A percentile compares a stretch with the other conserved stretches of the same genome.
Evolutionary conservation across 257 asterid genomes (phyloP).

Genomic region (Gentiana macrophylla): DNA sequence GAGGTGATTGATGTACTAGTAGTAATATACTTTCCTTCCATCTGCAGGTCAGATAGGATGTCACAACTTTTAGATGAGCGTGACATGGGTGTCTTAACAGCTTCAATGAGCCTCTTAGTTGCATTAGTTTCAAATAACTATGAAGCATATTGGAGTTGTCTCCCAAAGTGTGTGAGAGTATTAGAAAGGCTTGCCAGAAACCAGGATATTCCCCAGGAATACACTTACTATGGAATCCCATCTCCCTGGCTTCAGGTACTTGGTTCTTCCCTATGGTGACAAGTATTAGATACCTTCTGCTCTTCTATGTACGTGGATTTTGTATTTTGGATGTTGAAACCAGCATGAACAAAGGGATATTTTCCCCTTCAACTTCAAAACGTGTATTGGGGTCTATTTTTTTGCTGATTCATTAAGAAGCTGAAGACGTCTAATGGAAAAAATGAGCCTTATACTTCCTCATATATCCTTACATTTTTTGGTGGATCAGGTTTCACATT

Average conservation of each 20-base stretch:
- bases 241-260: slow-evolving; percentile 99
- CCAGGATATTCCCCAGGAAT: slow-evolving; percentile 97
- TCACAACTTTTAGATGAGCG: slow-evolving; percentile 96
- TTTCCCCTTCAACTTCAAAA: no score
- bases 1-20: slow-evolving; percentile 4
- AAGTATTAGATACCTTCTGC: no score
- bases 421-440: no score
- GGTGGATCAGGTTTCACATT: no score
- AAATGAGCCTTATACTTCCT: no score
- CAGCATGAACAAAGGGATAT: no score
- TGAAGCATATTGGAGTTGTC: slow-evolving; percentile 94
- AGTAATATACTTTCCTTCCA: slow-evolving; percentile 8
- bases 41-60: slow-evolving; percentile 94
- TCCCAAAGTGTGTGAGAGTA: slow-evolving; percentile 84
- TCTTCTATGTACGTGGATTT: no score
- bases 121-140: slow-evolving; percentile 93
- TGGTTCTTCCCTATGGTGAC: slow-evolving; percentile 9
- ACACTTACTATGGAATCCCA: slow-evolving; percentile 96
- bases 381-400: no score
- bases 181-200: slow-evolving; percentile 92
- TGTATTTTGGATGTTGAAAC: no score
- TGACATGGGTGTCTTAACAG: slow-evolving; percentile 94
- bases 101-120: slow-evolving; percentile 96
- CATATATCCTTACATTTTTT: no score
- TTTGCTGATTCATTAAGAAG: no score